Base-by-base conservation (phyloP, 441 rosid species). In the Aleurites moluccanus region DNA sequence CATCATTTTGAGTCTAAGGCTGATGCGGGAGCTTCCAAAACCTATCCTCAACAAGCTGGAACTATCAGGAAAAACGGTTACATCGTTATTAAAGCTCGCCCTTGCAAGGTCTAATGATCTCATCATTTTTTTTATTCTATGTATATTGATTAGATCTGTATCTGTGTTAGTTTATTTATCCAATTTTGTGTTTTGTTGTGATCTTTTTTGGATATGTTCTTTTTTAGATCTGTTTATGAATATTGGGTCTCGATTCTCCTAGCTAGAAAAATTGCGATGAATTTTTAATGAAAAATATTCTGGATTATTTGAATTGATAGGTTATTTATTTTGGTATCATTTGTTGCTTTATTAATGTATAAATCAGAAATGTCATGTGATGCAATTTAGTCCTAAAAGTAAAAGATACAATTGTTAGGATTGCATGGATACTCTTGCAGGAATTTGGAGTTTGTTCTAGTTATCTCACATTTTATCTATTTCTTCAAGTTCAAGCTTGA, bases 1-100 rank as follows among this genome's bases (percentile, higher is more conserved):
- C 98, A 94, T 74, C 97, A 92, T 73, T 94, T 94, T 70, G 98
- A 94, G 87, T 90, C 98, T 0, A 89, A 89, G 88, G 94, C 90
- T 73, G 97, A 92, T 70, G 91, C 97, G 44, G 97, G 97, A 59
- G 97, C 97, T 67, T 94, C 97, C 75, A 91, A 92, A 76, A 94
- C 98, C 35, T 94, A 69, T 11, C 97, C 97, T 10, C 94, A 88
- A 84, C 95, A 91, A 64, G 98, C 96, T 18, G 97, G 97, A 23
- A 85, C 96, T 79, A 92, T 94, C 80, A 96, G 97, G 67, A 94
- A 92, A 80, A 90, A 84, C 80, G 97, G 95, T 35, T 86, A 89
- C 85, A 88, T 94, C 82, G 97, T 92, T 85, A 92, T 94, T 84
- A 94, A 94, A 80, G 69, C 30, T 61, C 96, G 97, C 56, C 97